These are phyloP conservation scores for Neofusicoccum cordaticola DNA, from an alignment of 2,329 filamentous ascomycete genomes.

Conservation along the genomic window DNA sequence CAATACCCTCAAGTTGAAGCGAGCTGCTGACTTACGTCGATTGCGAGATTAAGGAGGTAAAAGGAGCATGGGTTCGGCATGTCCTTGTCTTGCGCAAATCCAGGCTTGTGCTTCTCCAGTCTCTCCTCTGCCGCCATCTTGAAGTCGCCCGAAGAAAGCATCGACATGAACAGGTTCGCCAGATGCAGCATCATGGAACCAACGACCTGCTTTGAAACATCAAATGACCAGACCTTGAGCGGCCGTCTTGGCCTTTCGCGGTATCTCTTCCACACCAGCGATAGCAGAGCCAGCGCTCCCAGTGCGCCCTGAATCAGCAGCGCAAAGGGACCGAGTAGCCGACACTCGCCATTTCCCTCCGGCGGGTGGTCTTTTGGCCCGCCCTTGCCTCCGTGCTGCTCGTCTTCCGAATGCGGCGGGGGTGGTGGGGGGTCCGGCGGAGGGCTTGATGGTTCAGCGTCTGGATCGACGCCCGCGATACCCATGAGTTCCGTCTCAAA, in stretches of 20 bases:
- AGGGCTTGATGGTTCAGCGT: neutral
- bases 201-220: slow-evolving; percentile 95
- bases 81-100: slow-evolving; percentile 39
- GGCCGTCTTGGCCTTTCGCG: slow-evolving; percentile 87
- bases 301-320: slow-evolving; percentile 85
- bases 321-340: slow-evolving; percentile 85
- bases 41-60: slow-evolving; percentile 88
- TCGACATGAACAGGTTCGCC: slow-evolving; percentile 92
- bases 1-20: neutral
- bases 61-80: slow-evolving; percentile 92
- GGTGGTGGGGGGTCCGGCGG: neutral
- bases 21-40: slow-evolving; percentile 69
- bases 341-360: slow-evolving; percentile 70
- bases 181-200: slow-evolving; percentile 88
- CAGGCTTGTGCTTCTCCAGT: slow-evolving; percentile 27
- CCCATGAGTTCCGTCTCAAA: slow-evolving; percentile 89
- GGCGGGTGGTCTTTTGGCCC: slow-evolving; percentile 28
- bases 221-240: slow-evolving; percentile 96
- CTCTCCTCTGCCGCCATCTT: slow-evolving; percentile 54
- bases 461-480: slow-evolving; percentile 66
- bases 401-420: slow-evolving; percentile 18
- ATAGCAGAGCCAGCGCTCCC: slow-evolving; percentile 76
- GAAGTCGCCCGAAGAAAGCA: slow-evolving; percentile 87
- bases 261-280: slow-evolving; percentile 91
- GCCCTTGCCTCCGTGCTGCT: slow-evolving; percentile 19